Percentiles rank a stretch among this genome's conserved stretches.
These are phyloP conservation scores for Botrytis porri DNA, from an alignment of 2,329 filamentous ascomycete species.

Conservation along the genomic window DNA sequence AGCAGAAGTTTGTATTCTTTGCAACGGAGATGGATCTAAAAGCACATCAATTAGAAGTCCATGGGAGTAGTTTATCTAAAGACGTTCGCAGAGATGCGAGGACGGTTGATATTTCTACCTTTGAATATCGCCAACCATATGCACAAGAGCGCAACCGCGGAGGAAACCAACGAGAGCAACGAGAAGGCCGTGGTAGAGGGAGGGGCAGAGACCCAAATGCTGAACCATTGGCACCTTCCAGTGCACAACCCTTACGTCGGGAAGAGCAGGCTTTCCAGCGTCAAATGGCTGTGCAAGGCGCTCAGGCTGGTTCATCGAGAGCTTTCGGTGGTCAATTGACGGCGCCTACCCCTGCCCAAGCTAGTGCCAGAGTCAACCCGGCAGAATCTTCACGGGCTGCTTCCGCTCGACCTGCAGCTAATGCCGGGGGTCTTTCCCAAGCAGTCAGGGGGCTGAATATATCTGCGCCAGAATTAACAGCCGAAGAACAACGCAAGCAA, in stretches of 20 bases:
- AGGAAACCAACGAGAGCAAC: conserved; percentile 43
- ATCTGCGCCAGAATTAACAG: conserved; percentile 52
- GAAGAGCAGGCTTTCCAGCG: conserved; percentile 91
- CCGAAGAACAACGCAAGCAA: conserved; percentile 77
- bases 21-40: conserved; percentile 93
- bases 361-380: conserved; percentile 28
- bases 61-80: conserved; percentile 77
- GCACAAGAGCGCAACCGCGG: conserved; percentile 52
- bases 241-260: conserved; percentile 74
- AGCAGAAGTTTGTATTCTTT: conserved; percentile 98
- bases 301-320: conserved; percentile 74
- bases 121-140: conserved; percentile 75
- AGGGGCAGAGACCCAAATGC: conserved; percentile 84
- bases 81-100: conserved; percentile 79
- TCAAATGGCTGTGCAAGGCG: conserved; percentile 85
- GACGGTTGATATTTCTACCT: conserved; percentile 80
- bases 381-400: conserved; percentile 20
- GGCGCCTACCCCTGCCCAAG: conserved; percentile 41
- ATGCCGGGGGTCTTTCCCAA: conserved; percentile 7
- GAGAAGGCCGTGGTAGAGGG: conserved; percentile 47
- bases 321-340: conserved; percentile 85
- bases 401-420: conserved; percentile 23
- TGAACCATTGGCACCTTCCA: conserved; percentile 72
- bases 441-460: conserved; percentile 42
- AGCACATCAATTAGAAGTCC: conserved; percentile 82